Percentiles rank a stretch among this genome's conserved stretches.
These are phyloP conservation scores for Pseudoturritis turrita DNA, from an alignment of 345 rosid species.

Conservation along the genomic window DNA sequence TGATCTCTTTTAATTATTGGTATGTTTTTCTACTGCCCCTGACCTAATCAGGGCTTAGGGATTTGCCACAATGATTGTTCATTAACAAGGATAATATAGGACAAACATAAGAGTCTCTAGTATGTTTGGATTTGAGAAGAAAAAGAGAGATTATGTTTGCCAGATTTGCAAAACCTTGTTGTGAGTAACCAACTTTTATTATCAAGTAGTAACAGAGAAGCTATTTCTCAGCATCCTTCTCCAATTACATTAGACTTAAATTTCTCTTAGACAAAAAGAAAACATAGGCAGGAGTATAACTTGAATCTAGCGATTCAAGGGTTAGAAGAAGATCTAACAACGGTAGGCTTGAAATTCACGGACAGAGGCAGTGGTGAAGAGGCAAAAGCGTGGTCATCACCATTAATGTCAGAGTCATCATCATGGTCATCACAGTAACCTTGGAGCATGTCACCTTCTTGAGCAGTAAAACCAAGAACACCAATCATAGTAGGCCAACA, in stretches of 20 bases:
- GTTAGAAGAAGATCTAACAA: conserved; percentile 15
- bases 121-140: neutral
- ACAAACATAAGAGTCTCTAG: too few relatives aligned
- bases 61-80: neutral
- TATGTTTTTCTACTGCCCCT: conserved; percentile 1
- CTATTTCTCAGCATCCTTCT: neutral
- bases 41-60: neutral
- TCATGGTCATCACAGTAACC: conserved; percentile 55
- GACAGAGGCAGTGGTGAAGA: conserved; percentile 23
- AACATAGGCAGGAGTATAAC: neutral
- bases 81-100: neutral
- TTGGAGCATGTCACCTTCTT: conserved; percentile 63
- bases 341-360: conserved; percentile 1
- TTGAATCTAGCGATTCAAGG: neutral
- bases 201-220: neutral
- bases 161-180: neutral
- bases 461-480: conserved; percentile 56
- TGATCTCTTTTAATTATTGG: neutral
- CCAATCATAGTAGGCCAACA: conserved; percentile 69
- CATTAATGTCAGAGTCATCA: neutral
- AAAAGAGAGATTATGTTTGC: neutral
- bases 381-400: conserved; percentile 10
- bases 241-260: conserved; percentile 6
- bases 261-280: neutral
- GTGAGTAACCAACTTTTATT: conserved; percentile 1